Percentiles rank a stretch among this genome's conserved stretches.
Evolutionary conservation across 116 monocot genomes (phyloP).

Genomic region (Thalassia testudinum): DNA sequence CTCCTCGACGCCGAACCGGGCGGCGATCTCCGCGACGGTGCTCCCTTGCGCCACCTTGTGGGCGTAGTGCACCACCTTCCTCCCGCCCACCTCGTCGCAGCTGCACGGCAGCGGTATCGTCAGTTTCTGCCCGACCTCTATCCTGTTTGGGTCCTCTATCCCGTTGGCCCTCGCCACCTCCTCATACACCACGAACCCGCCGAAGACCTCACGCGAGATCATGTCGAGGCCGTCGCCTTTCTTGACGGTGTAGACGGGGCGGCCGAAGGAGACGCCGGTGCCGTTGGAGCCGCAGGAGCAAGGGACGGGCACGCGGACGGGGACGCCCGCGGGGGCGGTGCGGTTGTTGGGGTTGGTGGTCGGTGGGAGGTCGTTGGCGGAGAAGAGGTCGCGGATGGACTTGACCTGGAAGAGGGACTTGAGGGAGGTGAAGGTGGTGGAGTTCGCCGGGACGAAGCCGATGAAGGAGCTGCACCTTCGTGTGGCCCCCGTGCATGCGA

Average conservation of each 20-base stretch:
- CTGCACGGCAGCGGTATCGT: constrained; percentile 68
- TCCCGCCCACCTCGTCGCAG: constrained; percentile 29
- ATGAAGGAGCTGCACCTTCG: too few relatives aligned
- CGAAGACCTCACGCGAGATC: constrained; percentile 4
- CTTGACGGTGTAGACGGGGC: constrained; percentile 7
- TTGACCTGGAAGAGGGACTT: not conserved
- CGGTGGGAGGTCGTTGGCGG: constrained; percentile 1
- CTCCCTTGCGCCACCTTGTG: constrained; percentile 37
- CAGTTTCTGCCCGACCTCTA: constrained; percentile 12
- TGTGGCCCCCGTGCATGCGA: too few relatives aligned
- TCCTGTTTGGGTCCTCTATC: constrained; percentile 1
- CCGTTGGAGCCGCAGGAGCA: constrained; percentile 6
- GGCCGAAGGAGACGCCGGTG: not conserved
- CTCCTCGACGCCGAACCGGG: constrained; percentile 20
- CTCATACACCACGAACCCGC: not conserved
- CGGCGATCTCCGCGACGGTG: constrained; percentile 22
- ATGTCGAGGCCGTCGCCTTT: not conserved
- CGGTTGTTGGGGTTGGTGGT: not conserved
- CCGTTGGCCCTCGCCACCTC: constrained; percentile 1
- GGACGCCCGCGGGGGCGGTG: not conserved
- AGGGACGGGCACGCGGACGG: constrained; percentile 5
- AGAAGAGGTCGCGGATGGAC: not conserved
- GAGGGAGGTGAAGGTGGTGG: too few relatives aligned
- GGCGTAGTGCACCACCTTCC: constrained; percentile 31
- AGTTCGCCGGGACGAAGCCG: too few relatives aligned